Conservation (phyloP, 2,329 filamentous ascomycete genomes). For the Coniochaeta sp. region DNA sequence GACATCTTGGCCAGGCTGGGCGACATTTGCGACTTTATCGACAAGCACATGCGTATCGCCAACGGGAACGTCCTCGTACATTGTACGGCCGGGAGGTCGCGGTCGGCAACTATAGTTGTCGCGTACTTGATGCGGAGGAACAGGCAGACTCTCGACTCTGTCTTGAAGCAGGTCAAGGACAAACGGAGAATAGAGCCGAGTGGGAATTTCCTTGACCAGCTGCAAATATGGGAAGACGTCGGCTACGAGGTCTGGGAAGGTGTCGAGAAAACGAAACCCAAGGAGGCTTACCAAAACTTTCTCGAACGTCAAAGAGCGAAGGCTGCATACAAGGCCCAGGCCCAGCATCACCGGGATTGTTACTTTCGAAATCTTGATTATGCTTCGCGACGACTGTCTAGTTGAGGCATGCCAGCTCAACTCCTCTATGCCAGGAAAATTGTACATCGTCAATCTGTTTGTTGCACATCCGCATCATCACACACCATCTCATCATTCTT, state of each 20-base stretch:
- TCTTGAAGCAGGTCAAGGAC: slow-evolving; percentile 7
- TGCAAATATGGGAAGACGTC: slow-evolving; percentile 13
- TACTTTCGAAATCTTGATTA: not conserved
- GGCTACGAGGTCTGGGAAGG: slow-evolving; percentile 14
- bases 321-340: not conserved
- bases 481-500: no score
- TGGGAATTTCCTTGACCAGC: slow-evolving; percentile 12
- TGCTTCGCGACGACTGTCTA: not conserved
- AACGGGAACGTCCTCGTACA: slow-evolving; percentile 13
- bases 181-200: slow-evolving; percentile 11
- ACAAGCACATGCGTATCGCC: slow-evolving; percentile 2
- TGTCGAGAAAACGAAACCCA: slow-evolving; percentile 1
- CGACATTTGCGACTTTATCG: slow-evolving; percentile 15
- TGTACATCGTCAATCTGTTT: no score
- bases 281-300: slow-evolving; percentile 2
- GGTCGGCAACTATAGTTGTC: slow-evolving; percentile 12
- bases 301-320: not conserved
- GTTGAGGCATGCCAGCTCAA: not conserved
- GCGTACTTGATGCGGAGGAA: slow-evolving; percentile 17
- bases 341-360: not conserved
- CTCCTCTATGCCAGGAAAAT: no score
- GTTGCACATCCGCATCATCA: not conserved
- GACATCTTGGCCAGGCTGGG: slow-evolving; percentile 7
- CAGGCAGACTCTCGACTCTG: not conserved
- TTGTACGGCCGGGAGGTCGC: slow-evolving; percentile 17